Evolutionary conservation across 164 flowering plant genomes (phyloP), one percentile per base, ranked within the genome.

Genomic region (Berberis thunbergii): DNA sequence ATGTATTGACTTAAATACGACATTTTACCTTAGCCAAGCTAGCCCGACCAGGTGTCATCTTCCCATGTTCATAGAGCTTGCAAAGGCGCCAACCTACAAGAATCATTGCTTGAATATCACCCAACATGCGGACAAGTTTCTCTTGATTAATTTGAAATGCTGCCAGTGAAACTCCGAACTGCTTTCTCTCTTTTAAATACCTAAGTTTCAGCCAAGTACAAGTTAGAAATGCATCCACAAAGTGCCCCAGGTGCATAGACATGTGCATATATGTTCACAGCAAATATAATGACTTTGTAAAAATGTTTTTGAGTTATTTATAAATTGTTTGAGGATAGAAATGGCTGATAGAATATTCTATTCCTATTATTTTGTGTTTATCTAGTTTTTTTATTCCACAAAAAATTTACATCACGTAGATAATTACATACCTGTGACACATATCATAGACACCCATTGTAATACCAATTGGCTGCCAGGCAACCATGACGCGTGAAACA

Each of bases 381-480:
- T 26, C 26, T 26, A 26, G 26, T 26, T 26, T 26, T 26, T 26
- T 26, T 26, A 26, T 52, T 1, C 4, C 11, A 11, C 54, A 52
- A 52, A 9, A 52, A 52, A 52, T 12, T 12, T 3, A 1, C n/a
- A 10, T 52, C n/a, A 11, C 1, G n/a, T 26, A 4, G 13, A 11
- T 52, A 52, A 26, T 26, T 55, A 46, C 6, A 7, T 82, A 94
- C 98, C 99, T 89, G 79, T 84, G 93, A 67, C 99, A 94, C 86
- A 91, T 87, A 67, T 94, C 99, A 69, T 86, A 91, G 41, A 89
- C 83, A 59, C 99, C 99, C 99, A 94, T 91, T 54, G 91, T 70
- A 66, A 91, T 82, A 67, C 97, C 97, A 73, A 94, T 89, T 40
- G 99, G 96, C 70, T 89, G 97, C 99, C 99, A 94, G 12, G 96